A percentile compares a stretch with the other conserved stretches of the same genome.
Evolutionary conservation across 208 protist species (phyloP).

Genomic region (Leishmania mexicana): DNA sequence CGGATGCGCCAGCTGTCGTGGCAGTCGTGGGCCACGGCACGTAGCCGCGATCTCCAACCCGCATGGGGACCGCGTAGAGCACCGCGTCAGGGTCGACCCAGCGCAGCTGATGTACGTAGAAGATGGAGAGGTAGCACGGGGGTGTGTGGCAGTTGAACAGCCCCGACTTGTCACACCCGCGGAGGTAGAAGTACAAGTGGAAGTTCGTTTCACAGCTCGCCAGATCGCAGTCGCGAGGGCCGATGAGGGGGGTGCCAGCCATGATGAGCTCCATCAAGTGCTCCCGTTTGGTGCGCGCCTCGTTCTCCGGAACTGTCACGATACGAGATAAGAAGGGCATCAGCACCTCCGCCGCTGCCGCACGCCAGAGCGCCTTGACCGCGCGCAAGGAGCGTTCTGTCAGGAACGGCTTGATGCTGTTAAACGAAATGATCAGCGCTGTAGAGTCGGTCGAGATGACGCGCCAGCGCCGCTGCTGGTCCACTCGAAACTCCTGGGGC

Average conservation of each 20-base stretch:
- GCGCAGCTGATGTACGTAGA: slow-evolving; percentile 60
- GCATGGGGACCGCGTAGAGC: slow-evolving; percentile 78
- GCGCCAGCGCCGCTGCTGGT: slow-evolving; percentile 59
- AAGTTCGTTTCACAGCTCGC: slow-evolving; percentile 60
- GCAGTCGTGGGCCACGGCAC: slow-evolving; percentile 39
- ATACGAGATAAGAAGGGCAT: slow-evolving; percentile 57
- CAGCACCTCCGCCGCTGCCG: slow-evolving; percentile 70
- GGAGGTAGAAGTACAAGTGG: slow-evolving; percentile 81
- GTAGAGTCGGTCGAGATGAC: slow-evolving; percentile 70
- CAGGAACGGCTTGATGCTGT: slow-evolving; percentile 75
- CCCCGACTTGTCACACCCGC: slow-evolving; percentile 58
- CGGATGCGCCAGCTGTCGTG: slow-evolving; percentile 1
- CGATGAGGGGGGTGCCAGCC: slow-evolving; percentile 72
- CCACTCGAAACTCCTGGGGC: slow-evolving; percentile 45
- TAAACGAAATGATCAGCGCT: slow-evolving; percentile 73
- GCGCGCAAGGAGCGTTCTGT: slow-evolving; percentile 71
- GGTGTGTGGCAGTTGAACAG: slow-evolving; percentile 68
- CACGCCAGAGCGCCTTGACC: slow-evolving; percentile 79
- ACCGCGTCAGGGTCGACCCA: slow-evolving; percentile 66
- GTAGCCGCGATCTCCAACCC: slow-evolving; percentile 68
- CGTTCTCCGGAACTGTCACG: slow-evolving; percentile 51
- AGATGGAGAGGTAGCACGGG: slow-evolving; percentile 73
- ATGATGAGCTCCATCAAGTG: slow-evolving; percentile 57
- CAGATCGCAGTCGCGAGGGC: slow-evolving; percentile 58
- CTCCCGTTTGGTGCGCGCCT: slow-evolving; percentile 54